Percentiles rank a stretch among this genome's conserved stretches.
Conservation (phyloP, 2,329 filamentous ascomycete genomes). For the Onygena corvina region DNA sequence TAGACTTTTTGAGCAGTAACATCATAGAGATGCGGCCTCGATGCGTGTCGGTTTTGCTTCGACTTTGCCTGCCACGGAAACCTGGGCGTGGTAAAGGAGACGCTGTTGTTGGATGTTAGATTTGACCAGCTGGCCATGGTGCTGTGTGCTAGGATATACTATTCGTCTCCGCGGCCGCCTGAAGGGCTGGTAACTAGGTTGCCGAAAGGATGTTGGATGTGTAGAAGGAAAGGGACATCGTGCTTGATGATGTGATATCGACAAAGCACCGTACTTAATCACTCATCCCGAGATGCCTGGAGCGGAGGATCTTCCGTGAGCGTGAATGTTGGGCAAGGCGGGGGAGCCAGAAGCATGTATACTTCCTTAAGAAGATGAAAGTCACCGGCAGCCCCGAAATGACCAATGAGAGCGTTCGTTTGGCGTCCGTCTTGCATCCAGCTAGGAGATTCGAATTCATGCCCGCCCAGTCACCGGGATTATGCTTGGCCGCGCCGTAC, state of each 20-base stretch:
- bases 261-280: neutral
- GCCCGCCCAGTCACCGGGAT: neutral
- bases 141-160: conserved; percentile 2
- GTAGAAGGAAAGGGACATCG: neutral
- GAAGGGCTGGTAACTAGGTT: neutral
- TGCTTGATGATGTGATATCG: neutral
- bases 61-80: neutral
- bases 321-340: neutral
- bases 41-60: conserved; percentile 1
- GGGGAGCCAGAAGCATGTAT: neutral
- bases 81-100: conserved; percentile 6
- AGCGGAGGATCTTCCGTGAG: neutral
- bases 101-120: conserved; percentile 3
- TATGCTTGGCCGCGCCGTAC: no score
- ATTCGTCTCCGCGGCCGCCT: neutral
- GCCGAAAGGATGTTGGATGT: neutral
- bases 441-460: neutral
- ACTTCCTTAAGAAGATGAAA: no score
- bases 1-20: neutral
- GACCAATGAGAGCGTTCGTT: neutral
- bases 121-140: neutral
- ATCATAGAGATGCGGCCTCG: conserved; percentile 1
- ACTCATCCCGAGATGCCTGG: conserved; percentile 1
- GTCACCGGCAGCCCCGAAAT: neutral
- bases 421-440: neutral